These are phyloP conservation scores for Magnusiomyces fungicola DNA, from an alignment of 1,139 yeast species.

Conservation along the genomic window DNA sequence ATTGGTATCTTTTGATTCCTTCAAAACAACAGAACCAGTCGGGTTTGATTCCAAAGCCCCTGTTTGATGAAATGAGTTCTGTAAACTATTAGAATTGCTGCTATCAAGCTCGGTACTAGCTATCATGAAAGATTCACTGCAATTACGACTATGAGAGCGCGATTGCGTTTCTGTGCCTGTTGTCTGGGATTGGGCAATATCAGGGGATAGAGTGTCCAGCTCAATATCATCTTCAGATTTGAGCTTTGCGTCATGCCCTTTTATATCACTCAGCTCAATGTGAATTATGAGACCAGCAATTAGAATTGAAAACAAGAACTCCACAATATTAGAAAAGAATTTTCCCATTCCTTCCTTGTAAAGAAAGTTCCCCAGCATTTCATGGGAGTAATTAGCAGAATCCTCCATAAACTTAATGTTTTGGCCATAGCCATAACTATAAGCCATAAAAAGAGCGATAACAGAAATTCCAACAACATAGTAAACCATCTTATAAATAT, in stretches of 20 bases:
- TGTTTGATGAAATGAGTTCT: not conserved
- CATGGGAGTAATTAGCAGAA: not conserved
- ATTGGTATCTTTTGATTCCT: not conserved
- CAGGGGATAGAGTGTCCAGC: not conserved
- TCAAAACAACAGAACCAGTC: not conserved
- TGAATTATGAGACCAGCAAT: not conserved
- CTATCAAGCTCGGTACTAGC: not conserved
- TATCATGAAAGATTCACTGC: not conserved
- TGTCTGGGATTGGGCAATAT: not conserved
- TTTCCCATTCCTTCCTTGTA: not conserved
- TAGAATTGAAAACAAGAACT: not conserved
- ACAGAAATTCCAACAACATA: not conserved
- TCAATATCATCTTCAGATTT: not conserved
- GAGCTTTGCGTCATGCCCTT: not conserved
- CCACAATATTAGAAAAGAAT: not conserved
- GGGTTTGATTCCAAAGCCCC: not conserved
- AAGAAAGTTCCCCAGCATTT: not conserved
- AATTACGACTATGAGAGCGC: not conserved
- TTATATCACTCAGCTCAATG: not conserved
- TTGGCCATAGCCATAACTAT: not conserved
- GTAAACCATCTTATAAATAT: not conserved
- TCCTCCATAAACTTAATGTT: not conserved
- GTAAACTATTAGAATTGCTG: not conserved
- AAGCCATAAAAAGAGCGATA: not conserved
- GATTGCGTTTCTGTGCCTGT: not conserved